Evolutionary conservation across 495 filamentous ascomycete species (phyloP), one percentile per base, ranked within the genome.

Genomic region (Tuber aestivum): DNA sequence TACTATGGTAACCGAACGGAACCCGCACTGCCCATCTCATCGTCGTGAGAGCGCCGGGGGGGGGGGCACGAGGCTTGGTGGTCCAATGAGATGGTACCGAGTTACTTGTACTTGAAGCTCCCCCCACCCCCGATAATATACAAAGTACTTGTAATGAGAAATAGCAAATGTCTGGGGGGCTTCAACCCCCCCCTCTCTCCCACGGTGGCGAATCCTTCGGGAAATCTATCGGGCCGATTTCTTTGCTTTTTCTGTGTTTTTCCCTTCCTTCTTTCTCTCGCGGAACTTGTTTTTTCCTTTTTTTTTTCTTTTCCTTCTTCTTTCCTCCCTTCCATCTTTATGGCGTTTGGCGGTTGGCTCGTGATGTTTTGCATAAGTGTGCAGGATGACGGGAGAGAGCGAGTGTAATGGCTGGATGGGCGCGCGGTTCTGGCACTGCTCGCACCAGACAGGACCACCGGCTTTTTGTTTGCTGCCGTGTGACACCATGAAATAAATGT

Each of bases 141-240:
- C 23, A n/a, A n/a, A n/a, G n/a, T n/a, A n/a, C n/a, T n/a, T n/a
- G n/a, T n/a, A n/a, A n/a, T n/a, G 23, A 50, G 45, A 50, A 50
- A 50, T 18, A 50, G 45, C 21, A 50, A 50, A 50, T 50, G 16
- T 21, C 45, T n/a, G 4, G 12, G 21, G 6, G 21, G n/a, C n/a
- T n/a, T n/a, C n/a, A n/a, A n/a, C n/a, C n/a, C n/a, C n/a, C n/a
- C n/a, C n/a, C 44, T 6, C 23, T n/a, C 48, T 9, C 10, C 10
- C n/a, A n/a, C 50, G 48, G 48, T n/a, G 8, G 48, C 48, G n/a
- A n/a, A 50, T 50, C 50, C 50, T n/a, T 61, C 50, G 50, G 50
- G 50, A 61, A 27, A 61, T 61, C 10, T 21, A 61, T 61, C 50
- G 50, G 50, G 50, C 50, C 50, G 50, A 61, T 61, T 61, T 56